Evolutionary conservation across 768 basidiomycete species (phyloP).

Genomic region (Pisolithus marmoratus): DNA sequence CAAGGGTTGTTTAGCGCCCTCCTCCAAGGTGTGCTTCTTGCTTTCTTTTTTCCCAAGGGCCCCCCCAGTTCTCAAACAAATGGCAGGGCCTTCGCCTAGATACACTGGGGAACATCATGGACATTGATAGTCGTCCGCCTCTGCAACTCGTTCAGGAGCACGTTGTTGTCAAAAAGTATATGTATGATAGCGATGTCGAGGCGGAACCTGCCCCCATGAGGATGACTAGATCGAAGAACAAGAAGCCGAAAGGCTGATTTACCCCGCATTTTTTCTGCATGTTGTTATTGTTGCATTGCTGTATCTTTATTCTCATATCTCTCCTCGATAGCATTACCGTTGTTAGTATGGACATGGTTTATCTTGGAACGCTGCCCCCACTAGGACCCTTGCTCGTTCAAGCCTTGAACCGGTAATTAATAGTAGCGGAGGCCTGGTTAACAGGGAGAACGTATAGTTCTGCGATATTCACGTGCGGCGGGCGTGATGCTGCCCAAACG

Average conservation of each 20-base stretch:
- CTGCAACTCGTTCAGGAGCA: constrained; percentile 57
- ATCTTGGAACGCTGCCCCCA: background rate
- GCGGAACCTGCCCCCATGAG: constrained; percentile 30
- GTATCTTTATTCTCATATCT: constrained; percentile 24
- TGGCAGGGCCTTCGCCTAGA: constrained; percentile 57
- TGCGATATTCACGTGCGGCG: constrained; percentile 88
- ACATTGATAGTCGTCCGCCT: constrained; percentile 47
- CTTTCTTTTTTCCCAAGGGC: background rate
- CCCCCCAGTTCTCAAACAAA: constrained; percentile 2
- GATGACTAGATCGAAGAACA: constrained; percentile 53
- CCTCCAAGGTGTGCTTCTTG: constrained; percentile 62
- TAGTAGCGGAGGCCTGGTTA: constrained; percentile 67
- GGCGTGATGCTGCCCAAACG: constrained; percentile 91
- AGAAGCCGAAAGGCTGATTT: constrained; percentile 37
- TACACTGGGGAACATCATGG: constrained; percentile 63
- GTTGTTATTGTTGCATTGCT: constrained; percentile 22
- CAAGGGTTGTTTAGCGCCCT: constrained; percentile 65
- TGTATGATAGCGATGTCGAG: constrained; percentile 70
- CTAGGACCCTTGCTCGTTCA: background rate
- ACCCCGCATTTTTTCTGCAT: constrained; percentile 4
- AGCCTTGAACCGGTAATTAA: constrained; percentile 46
- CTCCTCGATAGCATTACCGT: background rate
- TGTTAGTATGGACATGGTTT: background rate
- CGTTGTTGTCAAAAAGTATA: constrained; percentile 68
- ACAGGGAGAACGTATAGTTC: constrained; percentile 74